These are phyloP conservation scores for Naganishia sp. DNA, from an alignment of 1,284 basidiomycete species.

Conservation along the genomic window DNA sequence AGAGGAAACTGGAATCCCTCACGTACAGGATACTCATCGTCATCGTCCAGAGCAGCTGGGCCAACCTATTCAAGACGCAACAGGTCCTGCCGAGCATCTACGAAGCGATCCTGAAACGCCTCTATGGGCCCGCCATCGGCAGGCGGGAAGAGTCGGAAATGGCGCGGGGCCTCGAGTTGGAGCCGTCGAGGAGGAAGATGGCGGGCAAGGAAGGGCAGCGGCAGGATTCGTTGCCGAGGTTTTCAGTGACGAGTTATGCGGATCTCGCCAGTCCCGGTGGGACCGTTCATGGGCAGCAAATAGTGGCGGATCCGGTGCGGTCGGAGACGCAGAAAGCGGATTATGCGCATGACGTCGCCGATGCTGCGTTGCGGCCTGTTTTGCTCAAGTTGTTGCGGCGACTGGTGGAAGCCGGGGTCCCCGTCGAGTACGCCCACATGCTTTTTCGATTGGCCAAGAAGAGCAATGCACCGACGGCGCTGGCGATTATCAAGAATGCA, in stretches of 20 bases:
- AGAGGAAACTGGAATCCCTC: conserved; percentile 9
- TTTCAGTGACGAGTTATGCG: background rate
- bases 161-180: conserved; percentile 11
- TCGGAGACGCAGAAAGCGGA: background rate
- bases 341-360: conserved; percentile 25
- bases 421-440: conserved; percentile 43
- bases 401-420: conserved; percentile 45
- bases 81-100: conserved; percentile 26
- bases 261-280: conserved; percentile 17
- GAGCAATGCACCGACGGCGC: conserved; percentile 18
- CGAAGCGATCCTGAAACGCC: conserved; percentile 29
- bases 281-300: conserved; percentile 1
- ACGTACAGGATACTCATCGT: conserved; percentile 32
- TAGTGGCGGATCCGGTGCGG: no score
- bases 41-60: conserved; percentile 30
- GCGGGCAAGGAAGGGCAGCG: background rate
- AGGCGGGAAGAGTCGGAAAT: conserved; percentile 8
- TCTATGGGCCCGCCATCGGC: conserved; percentile 18
- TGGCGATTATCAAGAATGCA: conserved; percentile 15
- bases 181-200: conserved; percentile 13
- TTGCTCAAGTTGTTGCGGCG: conserved; percentile 43
- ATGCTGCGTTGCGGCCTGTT: conserved; percentile 34
- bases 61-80: conserved; percentile 30
- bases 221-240: conserved; percentile 3
- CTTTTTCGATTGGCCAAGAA: conserved; percentile 43